Base-by-base conservation (phyloP, 495 filamentous ascomycete genomes). In the Oidiodendron maius region DNA sequence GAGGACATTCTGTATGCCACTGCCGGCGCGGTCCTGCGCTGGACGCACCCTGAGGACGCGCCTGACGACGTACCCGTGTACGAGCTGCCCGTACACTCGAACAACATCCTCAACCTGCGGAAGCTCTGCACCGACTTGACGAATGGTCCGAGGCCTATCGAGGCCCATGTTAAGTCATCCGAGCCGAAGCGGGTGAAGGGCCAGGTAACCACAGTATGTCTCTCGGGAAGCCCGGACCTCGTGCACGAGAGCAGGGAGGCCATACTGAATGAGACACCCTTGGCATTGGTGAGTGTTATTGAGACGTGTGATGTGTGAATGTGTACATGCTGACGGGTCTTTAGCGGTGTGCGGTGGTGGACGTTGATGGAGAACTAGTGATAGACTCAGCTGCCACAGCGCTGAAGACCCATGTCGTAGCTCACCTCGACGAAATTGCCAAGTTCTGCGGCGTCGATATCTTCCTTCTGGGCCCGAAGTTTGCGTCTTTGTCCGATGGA, bases 1-100 rank as follows among this genome's bases (percentile, higher is more conserved):
- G 86, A 94, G 60, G 90, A 96, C 64, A 86, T 97, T 54, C 71
- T 97, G 42, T 86, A 95, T 68, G 89, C 90, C 52, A 94, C 82
- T 50, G 76, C 80, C 47, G 82, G 83, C 46, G 90, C 90, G 34
- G 77, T 91, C 10, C 79, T 86, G 49, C 82, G 86, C 56, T 98
- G 93, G 93, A 89, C 87, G 18, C 90, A 94, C 64, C 84, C 94
- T 48, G 87, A 86, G 62, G 89, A 84, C 51, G 84, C 82, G 40
- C 81, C 86, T 43, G 87, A 93, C 57, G 85, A 89, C 54, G 80
- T 84, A 17, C 83, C 87, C 3, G 82, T 87, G 24, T 80, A 93
- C 68, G 83, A 91, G 57, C 72, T 98, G 22, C 93, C 93, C 6
- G 85, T 96, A 5, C 91, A 97, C 61, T 78, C 80, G 39, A 78